A percentile compares a stretch with the other conserved stretches of the same genome.
Conservation (phyloP, 345 rosid genomes). For the Passiflora organensis region DNA sequence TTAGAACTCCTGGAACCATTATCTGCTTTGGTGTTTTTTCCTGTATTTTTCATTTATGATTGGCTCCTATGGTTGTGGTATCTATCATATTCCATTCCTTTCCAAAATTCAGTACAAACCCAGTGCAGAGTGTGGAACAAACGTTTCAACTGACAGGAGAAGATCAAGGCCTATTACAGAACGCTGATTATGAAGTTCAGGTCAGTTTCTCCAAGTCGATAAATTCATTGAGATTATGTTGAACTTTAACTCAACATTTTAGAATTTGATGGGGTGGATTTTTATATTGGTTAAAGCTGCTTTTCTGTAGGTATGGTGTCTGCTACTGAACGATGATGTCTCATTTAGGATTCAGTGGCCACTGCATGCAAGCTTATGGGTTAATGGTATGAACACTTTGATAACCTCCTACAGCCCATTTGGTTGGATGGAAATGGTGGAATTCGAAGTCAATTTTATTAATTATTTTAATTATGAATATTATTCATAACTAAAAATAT, state of each 20-base stretch:
- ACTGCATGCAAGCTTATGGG: constrained; percentile 14
- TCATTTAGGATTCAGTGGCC: constrained; percentile 37
- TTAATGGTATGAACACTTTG: constrained; percentile 24
- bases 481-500: no score
- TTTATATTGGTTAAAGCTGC: not conserved
- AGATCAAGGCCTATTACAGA: constrained; percentile 17
- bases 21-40: not conserved
- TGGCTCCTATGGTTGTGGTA: not conserved
- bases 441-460: not conserved
- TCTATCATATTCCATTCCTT: not conserved
- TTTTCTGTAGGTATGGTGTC: constrained; percentile 31
- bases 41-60: not conserved
- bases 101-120: constrained; percentile 19
- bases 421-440: not conserved
- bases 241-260: not conserved
- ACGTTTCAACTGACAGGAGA: constrained; percentile 22
- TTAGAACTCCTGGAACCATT: not conserved
- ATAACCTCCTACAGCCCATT: not conserved
- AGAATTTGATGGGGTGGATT: not conserved
- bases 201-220: constrained; percentile 14
- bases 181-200: constrained; percentile 29
- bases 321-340: constrained; percentile 31
- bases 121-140: constrained; percentile 21
- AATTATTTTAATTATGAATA: no score
- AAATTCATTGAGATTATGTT: not conserved